These are phyloP conservation scores for Mentha longifolia DNA, from an alignment of 257 asterid genomes.

Conservation along the genomic window DNA sequence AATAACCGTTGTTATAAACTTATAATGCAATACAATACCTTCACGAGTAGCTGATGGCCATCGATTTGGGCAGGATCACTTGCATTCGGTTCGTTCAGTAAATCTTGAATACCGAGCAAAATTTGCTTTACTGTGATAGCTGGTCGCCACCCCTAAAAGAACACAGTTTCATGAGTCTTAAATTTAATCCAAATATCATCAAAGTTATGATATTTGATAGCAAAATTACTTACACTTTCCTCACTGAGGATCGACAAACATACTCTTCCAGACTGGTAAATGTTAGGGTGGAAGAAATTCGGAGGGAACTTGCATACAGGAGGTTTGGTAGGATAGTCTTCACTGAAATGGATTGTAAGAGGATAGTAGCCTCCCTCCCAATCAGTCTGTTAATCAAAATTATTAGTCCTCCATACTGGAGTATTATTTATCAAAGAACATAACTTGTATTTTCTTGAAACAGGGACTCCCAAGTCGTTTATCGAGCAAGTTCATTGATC, in stretches of 20 bases:
- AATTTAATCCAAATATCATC: not conserved
- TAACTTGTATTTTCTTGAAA: not conserved
- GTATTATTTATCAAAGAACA: not conserved
- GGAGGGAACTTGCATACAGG: constrained; percentile 82
- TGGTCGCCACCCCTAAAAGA: constrained; percentile 50
- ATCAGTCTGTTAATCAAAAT: constrained; percentile 57
- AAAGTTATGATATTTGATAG: not conserved
- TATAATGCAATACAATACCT: constrained; percentile 29
- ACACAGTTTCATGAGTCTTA: not conserved
- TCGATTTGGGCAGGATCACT: constrained; percentile 54
- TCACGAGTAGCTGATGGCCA: constrained; percentile 45
- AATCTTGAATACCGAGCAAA: constrained; percentile 49
- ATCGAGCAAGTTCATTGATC: not conserved
- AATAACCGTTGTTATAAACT: not conserved
- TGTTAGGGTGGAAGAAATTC: constrained; percentile 78
- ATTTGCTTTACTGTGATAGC: constrained; percentile 58
- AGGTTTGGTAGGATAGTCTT: constrained; percentile 78
- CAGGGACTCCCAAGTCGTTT: not conserved
- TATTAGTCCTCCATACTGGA: not conserved
- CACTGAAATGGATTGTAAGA: constrained; percentile 67
- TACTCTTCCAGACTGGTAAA: constrained; percentile 77
- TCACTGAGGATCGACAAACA: constrained; percentile 80
- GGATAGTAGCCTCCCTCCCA: constrained; percentile 88
- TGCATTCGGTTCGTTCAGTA: constrained; percentile 52
- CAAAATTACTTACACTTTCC: constrained; percentile 59